Evolutionary conservation across 768 basidiomycete species (phyloP).

Genomic region (Saitozyma podzolica): DNA sequence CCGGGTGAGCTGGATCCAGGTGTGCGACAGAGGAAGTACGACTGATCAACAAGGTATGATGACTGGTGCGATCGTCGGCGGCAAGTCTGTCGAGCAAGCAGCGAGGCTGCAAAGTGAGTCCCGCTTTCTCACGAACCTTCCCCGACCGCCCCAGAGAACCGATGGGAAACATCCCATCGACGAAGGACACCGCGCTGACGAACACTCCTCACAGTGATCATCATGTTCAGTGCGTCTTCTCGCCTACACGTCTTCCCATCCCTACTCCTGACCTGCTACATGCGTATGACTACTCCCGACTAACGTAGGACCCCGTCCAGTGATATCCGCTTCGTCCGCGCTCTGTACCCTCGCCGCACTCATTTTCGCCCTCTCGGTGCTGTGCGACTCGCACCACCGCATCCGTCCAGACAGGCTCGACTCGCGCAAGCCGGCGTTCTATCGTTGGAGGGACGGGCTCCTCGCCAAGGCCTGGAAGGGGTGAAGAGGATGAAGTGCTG

Average conservation of each 20-base stretch:
- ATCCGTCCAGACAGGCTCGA: slow-evolving; percentile 51
- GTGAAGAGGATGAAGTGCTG: slow-evolving; percentile 30
- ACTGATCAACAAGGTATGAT: slow-evolving; percentile 65
- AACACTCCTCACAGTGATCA: slow-evolving; percentile 61
- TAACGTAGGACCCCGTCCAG: slow-evolving; percentile 7
- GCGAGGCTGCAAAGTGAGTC: slow-evolving; percentile 70
- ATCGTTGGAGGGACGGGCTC: slow-evolving; percentile 34
- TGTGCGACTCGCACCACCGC: slow-evolving; percentile 61
- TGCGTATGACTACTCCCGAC: neutral
- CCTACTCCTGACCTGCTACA: neutral
- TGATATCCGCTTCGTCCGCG: slow-evolving; percentile 77
- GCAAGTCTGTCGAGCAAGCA: slow-evolving; percentile 78
- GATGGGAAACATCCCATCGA: neutral
- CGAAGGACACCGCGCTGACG: neutral
- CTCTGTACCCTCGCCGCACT: slow-evolving; percentile 69
- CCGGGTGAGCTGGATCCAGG: slow-evolving; percentile 33
- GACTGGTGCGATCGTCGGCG: slow-evolving; percentile 87
- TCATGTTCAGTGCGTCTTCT: slow-evolving; percentile 67
- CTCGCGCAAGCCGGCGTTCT: slow-evolving; percentile 42
- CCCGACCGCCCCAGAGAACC: too few relatives aligned
- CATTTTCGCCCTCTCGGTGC: slow-evolving; percentile 61
- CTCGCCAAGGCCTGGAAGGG: slow-evolving; percentile 29
- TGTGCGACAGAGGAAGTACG: neutral
- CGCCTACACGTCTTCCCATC: neutral
- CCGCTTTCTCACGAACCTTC: neutral